Conservation (phyloP, 1,284 basidiomycete species). For the Uromyces viciae-fabae region DNA sequence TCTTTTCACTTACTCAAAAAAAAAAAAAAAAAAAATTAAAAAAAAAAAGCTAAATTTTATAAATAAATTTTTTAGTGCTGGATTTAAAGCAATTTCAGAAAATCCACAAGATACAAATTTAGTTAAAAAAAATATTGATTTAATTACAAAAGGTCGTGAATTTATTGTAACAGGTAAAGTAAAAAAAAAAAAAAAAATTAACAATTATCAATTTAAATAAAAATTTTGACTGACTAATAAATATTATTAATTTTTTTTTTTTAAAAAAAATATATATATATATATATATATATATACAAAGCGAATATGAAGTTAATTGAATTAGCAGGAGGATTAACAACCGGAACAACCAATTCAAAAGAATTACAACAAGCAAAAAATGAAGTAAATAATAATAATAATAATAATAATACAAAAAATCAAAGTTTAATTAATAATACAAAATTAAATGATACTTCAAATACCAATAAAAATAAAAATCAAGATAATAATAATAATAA, state of each 20-base stretch:
- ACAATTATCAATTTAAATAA: not conserved
- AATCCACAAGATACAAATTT: not conserved
- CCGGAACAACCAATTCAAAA: no score
- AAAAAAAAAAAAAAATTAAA: not conserved
- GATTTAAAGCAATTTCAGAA: not conserved
- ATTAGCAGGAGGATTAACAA: not conserved
- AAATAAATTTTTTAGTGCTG: not conserved
- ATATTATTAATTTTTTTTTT: not conserved
- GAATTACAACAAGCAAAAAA: no score
- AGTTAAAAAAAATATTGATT: slow-evolving; percentile 9
- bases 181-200: not conserved
- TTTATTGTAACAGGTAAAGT: not conserved
- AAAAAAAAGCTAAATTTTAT: not conserved
- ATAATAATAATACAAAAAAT: no score
- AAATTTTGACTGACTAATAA: not conserved
- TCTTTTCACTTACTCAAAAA: no score
- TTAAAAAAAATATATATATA: not conserved
- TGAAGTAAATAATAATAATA: no score
- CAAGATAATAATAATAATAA: no score
- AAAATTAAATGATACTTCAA: no score
- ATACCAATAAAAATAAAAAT: no score
- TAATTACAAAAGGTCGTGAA: not conserved
- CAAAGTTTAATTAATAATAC: no score
- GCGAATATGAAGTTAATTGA: slow-evolving; percentile 17
- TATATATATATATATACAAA: no score